A percentile compares a stretch with the other conserved stretches of the same genome.
phyloP scores from a whole-genome alignment of 805 yeast genomes.

The Ogataea pilisensis region DNA sequence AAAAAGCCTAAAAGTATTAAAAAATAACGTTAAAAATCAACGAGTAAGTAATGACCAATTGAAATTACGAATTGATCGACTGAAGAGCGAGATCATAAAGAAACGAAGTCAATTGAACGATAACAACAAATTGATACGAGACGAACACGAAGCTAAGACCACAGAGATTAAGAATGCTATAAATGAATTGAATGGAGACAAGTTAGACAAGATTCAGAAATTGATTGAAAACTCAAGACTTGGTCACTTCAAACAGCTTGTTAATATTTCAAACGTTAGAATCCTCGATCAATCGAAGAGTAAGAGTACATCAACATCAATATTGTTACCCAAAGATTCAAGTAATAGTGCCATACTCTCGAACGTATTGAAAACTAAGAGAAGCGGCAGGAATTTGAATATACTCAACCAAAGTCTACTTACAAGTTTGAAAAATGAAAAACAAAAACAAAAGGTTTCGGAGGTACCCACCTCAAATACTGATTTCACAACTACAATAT shows the following conservation, averaged over 20 bases:
- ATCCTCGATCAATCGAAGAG: no score
- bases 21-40: conserved; percentile 6
- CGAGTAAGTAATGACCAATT: conserved; percentile 7
- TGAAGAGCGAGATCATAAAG: neutral
- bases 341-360: neutral
- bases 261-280: conserved; percentile 10
- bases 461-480: neutral
- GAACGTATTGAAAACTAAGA: neutral
- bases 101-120: conserved; percentile 1
- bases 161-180: neutral
- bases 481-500: conserved; percentile 11
- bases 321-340: no score
- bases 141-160: conserved; percentile 2
- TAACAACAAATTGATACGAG: conserved; percentile 3
- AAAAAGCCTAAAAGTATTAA: conserved; percentile 11
- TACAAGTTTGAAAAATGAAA: conserved; percentile 5
- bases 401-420: conserved; percentile 11
- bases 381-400: conserved; percentile 8
- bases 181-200: conserved; percentile 10
- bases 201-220: conserved; percentile 9
- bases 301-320: no score
- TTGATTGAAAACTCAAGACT: conserved; percentile 11
- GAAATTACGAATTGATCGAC: conserved; percentile 2
- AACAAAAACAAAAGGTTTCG: neutral
- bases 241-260: conserved; percentile 16